Percentiles rank a stretch among this genome's conserved stretches.
phyloP scores from a whole-genome alignment of 1,139 yeast genomes.

The Geotrichum klebahnii region DNA sequence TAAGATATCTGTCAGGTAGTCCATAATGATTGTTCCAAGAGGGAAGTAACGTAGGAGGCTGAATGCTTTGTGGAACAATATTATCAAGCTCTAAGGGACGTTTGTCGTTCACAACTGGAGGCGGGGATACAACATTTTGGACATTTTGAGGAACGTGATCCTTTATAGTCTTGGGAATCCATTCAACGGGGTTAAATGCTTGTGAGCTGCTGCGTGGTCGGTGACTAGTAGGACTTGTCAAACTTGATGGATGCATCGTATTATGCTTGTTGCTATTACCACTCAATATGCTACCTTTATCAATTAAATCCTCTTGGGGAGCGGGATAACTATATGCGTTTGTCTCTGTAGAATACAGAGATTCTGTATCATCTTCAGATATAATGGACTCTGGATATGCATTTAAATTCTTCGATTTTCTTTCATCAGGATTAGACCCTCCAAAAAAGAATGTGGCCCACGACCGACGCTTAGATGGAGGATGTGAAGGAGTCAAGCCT shows the following conservation, averaged over 20 bases:
- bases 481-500: neutral
- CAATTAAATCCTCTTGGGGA: conserved; percentile 11
- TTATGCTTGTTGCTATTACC: conserved; percentile 2
- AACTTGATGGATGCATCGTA: neutral
- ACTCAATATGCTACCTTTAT: conserved; percentile 17
- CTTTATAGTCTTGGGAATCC: conserved; percentile 30
- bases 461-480: conserved; percentile 8
- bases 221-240: neutral
- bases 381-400: conserved; percentile 7
- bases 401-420: neutral
- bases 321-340: neutral
- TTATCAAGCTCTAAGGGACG: conserved; percentile 50
- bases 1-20: conserved; percentile 33
- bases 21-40: conserved; percentile 34
- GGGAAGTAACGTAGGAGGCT: conserved; percentile 39
- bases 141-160: conserved; percentile 33
- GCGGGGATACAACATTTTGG: conserved; percentile 23
- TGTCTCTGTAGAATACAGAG: conserved; percentile 15
- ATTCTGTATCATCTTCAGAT: conserved; percentile 18
- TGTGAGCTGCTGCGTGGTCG: conserved; percentile 20
- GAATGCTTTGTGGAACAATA: conserved; percentile 39
- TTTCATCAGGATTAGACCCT: neutral
- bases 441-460: conserved; percentile 11
- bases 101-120: conserved; percentile 22
- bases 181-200: conserved; percentile 25